phyloP scores from a whole-genome alignment of 345 rosid species.

The Eucalyptus urophylla region DNA sequence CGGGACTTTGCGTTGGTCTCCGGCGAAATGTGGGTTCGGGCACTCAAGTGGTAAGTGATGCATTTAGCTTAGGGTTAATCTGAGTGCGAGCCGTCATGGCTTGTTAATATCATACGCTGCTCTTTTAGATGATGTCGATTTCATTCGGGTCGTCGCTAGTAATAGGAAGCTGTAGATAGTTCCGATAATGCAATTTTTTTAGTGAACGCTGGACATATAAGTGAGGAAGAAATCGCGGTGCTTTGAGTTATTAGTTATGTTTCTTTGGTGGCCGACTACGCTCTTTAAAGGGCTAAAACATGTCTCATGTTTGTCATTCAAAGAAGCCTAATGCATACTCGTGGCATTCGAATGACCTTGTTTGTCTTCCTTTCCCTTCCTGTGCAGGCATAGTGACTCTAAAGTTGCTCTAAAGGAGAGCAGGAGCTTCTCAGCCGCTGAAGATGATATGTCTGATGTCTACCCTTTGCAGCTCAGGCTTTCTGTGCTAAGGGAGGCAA shows the following conservation, averaged over 20 bases:
- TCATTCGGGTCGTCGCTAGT: background rate
- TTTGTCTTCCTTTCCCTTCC: background rate
- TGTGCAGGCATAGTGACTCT: slow-evolving; percentile 67
- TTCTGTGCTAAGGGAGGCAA: slow-evolving; percentile 51
- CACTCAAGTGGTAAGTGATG: slow-evolving; percentile 68
- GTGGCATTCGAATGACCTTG: background rate
- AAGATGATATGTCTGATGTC: slow-evolving; percentile 90
- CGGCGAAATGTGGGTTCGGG: slow-evolving; percentile 93
- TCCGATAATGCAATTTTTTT: background rate
- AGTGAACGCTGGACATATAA: background rate
- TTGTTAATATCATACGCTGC: background rate
- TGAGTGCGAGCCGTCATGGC: background rate
- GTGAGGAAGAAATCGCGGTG: background rate
- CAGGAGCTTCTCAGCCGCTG: slow-evolving; percentile 66
- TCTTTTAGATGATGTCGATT: background rate
- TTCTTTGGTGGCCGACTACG: background rate
- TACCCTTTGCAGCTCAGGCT: slow-evolving; percentile 90
- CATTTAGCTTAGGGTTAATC: background rate
- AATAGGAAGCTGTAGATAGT: background rate
- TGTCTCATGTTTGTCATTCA: background rate
- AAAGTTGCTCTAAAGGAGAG: slow-evolving; percentile 53
- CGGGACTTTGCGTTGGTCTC: slow-evolving; percentile 90
- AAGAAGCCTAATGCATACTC: background rate
- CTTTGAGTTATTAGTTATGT: background rate
- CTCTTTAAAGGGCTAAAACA: background rate